These are phyloP conservation scores for Groenewaldozyma auringiensis DNA, from an alignment of 1,139 yeast species.

Conservation along the genomic window DNA sequence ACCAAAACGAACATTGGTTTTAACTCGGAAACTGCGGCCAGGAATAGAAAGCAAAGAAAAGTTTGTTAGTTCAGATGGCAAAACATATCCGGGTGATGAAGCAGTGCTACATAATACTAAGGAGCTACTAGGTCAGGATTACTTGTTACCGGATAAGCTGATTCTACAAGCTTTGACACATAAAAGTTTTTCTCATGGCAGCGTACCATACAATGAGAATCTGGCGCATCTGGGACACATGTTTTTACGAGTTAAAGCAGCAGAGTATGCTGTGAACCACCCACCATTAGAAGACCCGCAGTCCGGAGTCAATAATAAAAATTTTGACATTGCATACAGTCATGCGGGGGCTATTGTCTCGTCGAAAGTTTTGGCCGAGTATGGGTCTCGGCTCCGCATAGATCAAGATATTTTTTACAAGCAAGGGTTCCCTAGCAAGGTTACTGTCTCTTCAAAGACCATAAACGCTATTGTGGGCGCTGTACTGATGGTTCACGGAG, in stretches of 20 bases:
- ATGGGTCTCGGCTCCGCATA: slow-evolving; percentile 4
- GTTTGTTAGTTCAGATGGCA: slow-evolving; percentile 38
- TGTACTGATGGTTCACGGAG: slow-evolving; percentile 61
- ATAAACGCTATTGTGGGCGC: slow-evolving; percentile 78
- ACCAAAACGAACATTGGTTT: background rate
- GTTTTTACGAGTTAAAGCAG: slow-evolving; percentile 52
- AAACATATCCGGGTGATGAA: slow-evolving; percentile 47
- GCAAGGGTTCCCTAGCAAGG: slow-evolving; percentile 14
- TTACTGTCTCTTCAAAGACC: slow-evolving; percentile 56
- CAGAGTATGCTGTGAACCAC: slow-evolving; percentile 42
- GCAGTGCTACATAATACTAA: slow-evolving; percentile 45
- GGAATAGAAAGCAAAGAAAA: slow-evolving; percentile 1
- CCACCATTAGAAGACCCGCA: background rate
- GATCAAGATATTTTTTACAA: slow-evolving; percentile 4
- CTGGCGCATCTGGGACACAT: slow-evolving; percentile 72
- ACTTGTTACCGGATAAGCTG: slow-evolving; percentile 36
- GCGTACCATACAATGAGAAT: slow-evolving; percentile 81
- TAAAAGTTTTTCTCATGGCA: slow-evolving; percentile 88
- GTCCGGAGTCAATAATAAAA: slow-evolving; percentile 43
- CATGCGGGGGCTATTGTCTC: slow-evolving; percentile 2
- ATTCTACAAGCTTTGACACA: slow-evolving; percentile 79
- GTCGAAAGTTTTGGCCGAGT: slow-evolving; percentile 1
- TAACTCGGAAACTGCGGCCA: slow-evolving; percentile 1
- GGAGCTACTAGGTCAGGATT: slow-evolving; percentile 46
- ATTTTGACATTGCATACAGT: slow-evolving; percentile 41